Conservation (phyloP, 2,329 filamentous ascomycete species). For the Sporothrix mexicana region DNA sequence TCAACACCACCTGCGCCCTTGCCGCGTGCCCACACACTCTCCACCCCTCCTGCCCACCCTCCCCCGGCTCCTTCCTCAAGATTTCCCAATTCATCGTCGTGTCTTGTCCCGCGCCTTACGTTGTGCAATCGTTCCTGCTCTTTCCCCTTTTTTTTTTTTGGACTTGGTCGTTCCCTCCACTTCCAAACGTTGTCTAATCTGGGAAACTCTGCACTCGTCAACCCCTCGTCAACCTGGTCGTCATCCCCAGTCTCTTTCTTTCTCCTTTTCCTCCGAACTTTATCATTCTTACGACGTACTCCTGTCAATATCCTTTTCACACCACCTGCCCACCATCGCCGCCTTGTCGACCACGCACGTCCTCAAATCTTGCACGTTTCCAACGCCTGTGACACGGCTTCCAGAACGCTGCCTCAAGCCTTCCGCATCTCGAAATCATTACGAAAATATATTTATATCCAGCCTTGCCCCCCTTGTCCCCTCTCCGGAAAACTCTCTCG, state of each 20-base stretch:
- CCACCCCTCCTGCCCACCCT: slow-evolving; percentile 23
- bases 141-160: slow-evolving; percentile 19
- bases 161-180: neutral
- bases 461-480: neutral
- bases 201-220: neutral
- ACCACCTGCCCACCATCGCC: neutral
- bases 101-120: neutral
- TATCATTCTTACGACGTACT: neutral
- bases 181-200: neutral
- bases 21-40: slow-evolving; percentile 19
- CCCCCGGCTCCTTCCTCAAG: slow-evolving; percentile 21
- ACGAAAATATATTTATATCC: slow-evolving; percentile 12
- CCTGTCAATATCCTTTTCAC: slow-evolving; percentile 7
- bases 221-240: slow-evolving; percentile 9
- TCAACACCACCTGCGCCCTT: slow-evolving; percentile 25
- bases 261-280: neutral
- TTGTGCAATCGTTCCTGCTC: slow-evolving; percentile 11
- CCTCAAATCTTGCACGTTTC: neutral
- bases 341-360: slow-evolving; percentile 16
- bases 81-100: slow-evolving; percentile 5
- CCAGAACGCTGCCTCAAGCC: slow-evolving; percentile 16
- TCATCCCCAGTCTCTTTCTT: neutral
- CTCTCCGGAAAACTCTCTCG: neutral
- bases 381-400: slow-evolving; percentile 2
- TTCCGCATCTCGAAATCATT: neutral